A percentile compares a stretch with the other conserved stretches of the same genome.
Evolutionary conservation across 768 basidiomycete species (phyloP).

Genomic region (Suillus luteus): DNA sequence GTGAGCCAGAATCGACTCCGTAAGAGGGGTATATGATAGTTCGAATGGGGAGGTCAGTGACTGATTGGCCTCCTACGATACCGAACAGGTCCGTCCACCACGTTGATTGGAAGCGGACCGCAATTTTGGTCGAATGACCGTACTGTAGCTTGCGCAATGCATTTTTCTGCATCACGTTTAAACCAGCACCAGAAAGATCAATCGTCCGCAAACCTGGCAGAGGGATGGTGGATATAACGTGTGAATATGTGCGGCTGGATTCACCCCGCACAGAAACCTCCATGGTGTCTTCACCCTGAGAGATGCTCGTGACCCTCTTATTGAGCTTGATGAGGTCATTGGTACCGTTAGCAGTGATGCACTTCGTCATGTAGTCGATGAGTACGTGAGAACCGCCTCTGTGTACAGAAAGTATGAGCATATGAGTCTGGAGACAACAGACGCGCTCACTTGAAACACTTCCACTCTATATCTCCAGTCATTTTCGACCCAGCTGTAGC

Average conservation of each 20-base stretch:
- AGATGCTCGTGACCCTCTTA: constrained; percentile 24
- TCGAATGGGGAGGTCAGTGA: constrained; percentile 44
- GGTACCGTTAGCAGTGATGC: constrained; percentile 10
- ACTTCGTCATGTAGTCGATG: constrained; percentile 26
- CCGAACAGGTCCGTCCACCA: constrained; percentile 44
- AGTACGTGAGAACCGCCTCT: constrained; percentile 30
- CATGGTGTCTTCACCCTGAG: constrained; percentile 4
- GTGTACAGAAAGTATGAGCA: neutral
- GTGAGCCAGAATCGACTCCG: constrained; percentile 24
- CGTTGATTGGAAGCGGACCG: constrained; percentile 40
- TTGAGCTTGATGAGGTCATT: constrained; percentile 19
- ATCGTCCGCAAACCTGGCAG: constrained; percentile 39
- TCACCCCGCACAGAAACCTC: constrained; percentile 15
- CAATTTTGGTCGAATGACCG: constrained; percentile 43
- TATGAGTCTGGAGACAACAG: neutral
- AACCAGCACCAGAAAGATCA: constrained; percentile 29
- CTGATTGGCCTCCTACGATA: constrained; percentile 43
- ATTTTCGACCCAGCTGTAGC: constrained; percentile 3
- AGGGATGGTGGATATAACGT: constrained; percentile 47
- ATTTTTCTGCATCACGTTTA: constrained; percentile 34
- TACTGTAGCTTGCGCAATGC: constrained; percentile 44
- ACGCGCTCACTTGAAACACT: constrained; percentile 33
- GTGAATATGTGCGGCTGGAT: constrained; percentile 29
- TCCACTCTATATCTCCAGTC: constrained; percentile 25
- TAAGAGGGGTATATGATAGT: constrained; percentile 48